phyloP scores from a whole-genome alignment of 192 early-diverging fungal species.

The Mortierella antarctica region DNA sequence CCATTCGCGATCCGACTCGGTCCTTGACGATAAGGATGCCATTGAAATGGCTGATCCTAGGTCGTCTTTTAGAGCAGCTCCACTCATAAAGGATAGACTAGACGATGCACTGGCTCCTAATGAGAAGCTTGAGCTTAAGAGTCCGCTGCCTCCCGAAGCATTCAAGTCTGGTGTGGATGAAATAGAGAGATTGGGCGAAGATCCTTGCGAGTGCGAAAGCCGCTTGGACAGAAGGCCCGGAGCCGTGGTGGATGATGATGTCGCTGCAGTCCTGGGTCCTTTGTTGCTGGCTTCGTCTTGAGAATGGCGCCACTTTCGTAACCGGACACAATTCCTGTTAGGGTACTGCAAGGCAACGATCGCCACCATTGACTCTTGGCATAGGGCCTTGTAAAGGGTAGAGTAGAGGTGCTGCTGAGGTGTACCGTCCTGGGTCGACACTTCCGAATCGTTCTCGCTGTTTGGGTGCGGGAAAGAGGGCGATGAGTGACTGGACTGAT shows the following conservation, averaged over 20 bases:
- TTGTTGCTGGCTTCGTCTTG: conserved; percentile 22
- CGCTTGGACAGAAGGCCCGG: conserved; percentile 18
- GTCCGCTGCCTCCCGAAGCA: neutral
- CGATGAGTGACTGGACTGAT: neutral
- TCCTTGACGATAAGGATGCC: conserved; percentile 1
- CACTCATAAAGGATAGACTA: neutral
- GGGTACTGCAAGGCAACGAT: conserved; percentile 49
- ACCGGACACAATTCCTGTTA: conserved; percentile 24
- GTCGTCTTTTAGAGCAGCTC: conserved; percentile 23
- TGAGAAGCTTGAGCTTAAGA: conserved; percentile 3
- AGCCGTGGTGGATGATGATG: neutral
- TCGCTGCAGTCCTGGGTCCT: neutral
- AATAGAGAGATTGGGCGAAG: conserved; percentile 17
- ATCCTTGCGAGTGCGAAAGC: conserved; percentile 26
- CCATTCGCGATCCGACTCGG: conserved; percentile 43
- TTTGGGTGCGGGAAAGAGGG: conserved; percentile 4
- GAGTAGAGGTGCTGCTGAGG: conserved; percentile 28
- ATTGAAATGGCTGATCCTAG: conserved; percentile 4
- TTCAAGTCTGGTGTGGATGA: neutral
- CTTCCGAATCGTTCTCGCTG: conserved; percentile 2
- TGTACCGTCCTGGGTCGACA: neutral
- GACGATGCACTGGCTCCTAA: neutral
- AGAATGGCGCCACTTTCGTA: conserved; percentile 31
- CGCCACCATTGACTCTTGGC: conserved; percentile 35
- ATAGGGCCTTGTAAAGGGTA: conserved; percentile 28